These are phyloP conservation scores for Bathelium albidoporum DNA, from an alignment of 495 filamentous ascomycete genomes.

Conservation along the genomic window DNA sequence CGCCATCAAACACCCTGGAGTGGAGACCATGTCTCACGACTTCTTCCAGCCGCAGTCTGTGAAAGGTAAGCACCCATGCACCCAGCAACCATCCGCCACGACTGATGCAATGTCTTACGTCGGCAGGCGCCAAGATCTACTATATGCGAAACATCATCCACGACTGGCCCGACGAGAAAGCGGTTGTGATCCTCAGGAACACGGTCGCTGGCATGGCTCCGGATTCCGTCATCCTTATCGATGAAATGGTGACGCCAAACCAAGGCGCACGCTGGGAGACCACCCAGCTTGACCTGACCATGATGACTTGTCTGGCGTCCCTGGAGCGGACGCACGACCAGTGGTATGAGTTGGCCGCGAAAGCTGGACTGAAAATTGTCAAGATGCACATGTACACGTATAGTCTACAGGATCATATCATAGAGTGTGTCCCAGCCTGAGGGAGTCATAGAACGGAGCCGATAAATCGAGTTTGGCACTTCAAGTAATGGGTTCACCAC, in stretches of 20 bases:
- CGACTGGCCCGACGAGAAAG: slow-evolving; percentile 42
- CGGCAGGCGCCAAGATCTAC: not conserved
- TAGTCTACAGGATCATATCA: not conserved
- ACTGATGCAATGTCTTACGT: not conserved
- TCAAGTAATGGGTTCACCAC: too few species aligned
- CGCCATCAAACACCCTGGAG: not conserved
- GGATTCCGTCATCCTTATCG: not conserved
- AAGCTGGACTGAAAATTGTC: not conserved
- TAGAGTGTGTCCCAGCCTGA: not conserved
- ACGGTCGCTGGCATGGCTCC: not conserved
- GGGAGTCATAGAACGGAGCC: too few species aligned
- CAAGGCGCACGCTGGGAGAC: not conserved
- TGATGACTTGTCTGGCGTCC: not conserved
- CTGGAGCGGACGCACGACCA: not conserved
- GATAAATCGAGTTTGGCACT: too few species aligned
- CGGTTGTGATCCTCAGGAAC: slow-evolving; percentile 35
- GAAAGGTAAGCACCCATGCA: too few species aligned
- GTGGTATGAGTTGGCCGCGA: not conserved
- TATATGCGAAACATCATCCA: slow-evolving; percentile 42
- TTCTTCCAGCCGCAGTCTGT: slow-evolving; percentile 14
- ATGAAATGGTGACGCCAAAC: not conserved
- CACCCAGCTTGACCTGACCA: not conserved
- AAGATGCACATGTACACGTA: not conserved
- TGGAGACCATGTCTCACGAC: slow-evolving; percentile 9
- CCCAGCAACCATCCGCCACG: not conserved